phyloP scores from a whole-genome alignment of 2,329 filamentous ascomycete species.

The Neonectria punicea region DNA sequence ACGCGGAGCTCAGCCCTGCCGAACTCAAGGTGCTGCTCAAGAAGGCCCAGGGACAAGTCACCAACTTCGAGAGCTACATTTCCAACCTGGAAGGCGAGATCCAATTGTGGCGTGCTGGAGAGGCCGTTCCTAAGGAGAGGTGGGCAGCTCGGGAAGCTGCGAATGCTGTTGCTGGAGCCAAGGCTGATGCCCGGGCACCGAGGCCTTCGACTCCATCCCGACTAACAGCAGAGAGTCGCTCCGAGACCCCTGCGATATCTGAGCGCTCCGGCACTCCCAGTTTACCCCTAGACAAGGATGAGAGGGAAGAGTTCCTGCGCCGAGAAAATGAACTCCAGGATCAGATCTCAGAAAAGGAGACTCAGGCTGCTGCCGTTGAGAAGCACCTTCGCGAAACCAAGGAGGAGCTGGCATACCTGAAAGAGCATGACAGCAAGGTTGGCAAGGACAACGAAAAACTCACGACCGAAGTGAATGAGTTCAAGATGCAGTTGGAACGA shows the following conservation, averaged over 20 bases:
- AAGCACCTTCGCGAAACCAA: conserved; percentile 83
- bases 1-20: conserved; percentile 93
- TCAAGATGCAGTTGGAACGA: conserved; percentile 97
- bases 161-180: conserved; percentile 54
- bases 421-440: conserved; percentile 84
- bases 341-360: conserved; percentile 93
- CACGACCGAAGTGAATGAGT: conserved; percentile 86
- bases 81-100: conserved; percentile 86
- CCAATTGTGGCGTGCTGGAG: conserved; percentile 86
- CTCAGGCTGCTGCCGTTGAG: conserved; percentile 80
- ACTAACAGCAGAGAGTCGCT: conserved; percentile 65
- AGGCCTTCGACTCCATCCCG: conserved; percentile 65
- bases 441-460: conserved; percentile 92
- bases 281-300: conserved; percentile 91
- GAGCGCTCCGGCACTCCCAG: conserved; percentile 90
- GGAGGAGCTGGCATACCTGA: conserved; percentile 85
- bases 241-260: conserved; percentile 73
- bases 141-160: conserved; percentile 78
- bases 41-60: conserved; percentile 90
- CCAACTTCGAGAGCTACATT: conserved; percentile 89
- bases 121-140: conserved; percentile 86
- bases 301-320: conserved; percentile 93
- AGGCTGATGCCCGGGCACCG: conserved; percentile 56
- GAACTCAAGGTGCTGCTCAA: conserved; percentile 94
- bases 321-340: conserved; percentile 98